Evolutionary conservation across 805 yeast species (phyloP).

Genomic region (Nakazawaea ambrosiae): DNA sequence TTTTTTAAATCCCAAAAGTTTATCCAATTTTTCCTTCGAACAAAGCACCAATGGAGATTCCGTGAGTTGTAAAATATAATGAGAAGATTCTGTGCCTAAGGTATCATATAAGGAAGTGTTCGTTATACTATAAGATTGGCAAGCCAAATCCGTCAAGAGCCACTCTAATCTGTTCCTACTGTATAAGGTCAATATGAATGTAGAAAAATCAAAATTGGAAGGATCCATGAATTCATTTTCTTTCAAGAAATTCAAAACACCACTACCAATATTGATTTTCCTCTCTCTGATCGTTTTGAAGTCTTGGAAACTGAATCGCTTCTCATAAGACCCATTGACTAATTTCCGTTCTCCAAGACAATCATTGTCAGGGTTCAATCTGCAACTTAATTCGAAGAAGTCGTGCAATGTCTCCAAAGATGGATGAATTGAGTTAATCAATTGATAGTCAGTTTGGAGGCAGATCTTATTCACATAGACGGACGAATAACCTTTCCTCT

Average conservation of each 20-base stretch:
- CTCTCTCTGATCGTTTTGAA: conserved; percentile 2
- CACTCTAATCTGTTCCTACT: conserved; percentile 61
- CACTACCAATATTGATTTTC: conserved; percentile 17
- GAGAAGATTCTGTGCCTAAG: conserved; percentile 51
- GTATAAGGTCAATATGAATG: conserved; percentile 47
- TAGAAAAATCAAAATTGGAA: background rate
- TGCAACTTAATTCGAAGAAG: conserved; percentile 35
- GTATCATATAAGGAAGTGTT: conserved; percentile 55
- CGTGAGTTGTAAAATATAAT: conserved; percentile 54
- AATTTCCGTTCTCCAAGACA: conserved; percentile 40
- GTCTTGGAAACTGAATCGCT: conserved; percentile 1
- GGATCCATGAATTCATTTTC: conserved; percentile 13
- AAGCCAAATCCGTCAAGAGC: conserved; percentile 64
- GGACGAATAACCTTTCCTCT: conserved; percentile 4
- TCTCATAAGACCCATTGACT: background rate
- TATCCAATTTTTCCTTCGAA: conserved; percentile 43
- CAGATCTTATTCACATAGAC: conserved; percentile 1
- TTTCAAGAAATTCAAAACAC: conserved; percentile 17
- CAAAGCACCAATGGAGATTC: conserved; percentile 52
- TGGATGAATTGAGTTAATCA: conserved; percentile 23
- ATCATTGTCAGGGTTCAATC: conserved; percentile 26
- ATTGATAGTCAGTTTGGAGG: background rate
- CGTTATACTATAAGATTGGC: conserved; percentile 47
- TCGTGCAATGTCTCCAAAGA: conserved; percentile 36
- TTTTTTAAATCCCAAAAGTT: conserved; percentile 38